Evolutionary conservation across 306 rosid species (phyloP), one percentile per base, ranked within the genome.

Genomic region (Hippophae tibetana): DNA sequence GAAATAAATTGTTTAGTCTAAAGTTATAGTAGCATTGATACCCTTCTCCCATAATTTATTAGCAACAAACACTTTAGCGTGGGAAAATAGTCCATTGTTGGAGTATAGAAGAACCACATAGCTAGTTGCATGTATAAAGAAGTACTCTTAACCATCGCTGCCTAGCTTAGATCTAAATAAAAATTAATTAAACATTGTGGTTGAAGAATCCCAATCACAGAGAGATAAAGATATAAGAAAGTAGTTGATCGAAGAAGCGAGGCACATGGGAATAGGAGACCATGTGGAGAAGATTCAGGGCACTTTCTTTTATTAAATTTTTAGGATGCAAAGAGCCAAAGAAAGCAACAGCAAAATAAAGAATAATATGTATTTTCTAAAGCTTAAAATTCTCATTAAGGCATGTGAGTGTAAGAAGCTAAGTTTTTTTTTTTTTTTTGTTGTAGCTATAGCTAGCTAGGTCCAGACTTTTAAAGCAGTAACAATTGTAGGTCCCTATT

Each of bases 281-380:
- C 95, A 87, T 84, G 92, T 79, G 95, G 82, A 70, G 85, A 82
- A 82, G 89, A 84, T 82, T 79, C 89, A 78, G 76, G 77, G 69
- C 69, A 81, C 75, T 69, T 72, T 70, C 55, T 69, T 38, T 60
- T 65, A 58, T 64, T 70, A 60, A 45, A 69, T 31, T 63, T 52
- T 45, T 18, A 18, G 23, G 23, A 18, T 18, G 23, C 23, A 18
- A 18, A 18, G 23, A 0, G 38, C 38, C 38, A 31, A 31, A 31
- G 38, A 31, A 31, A 31, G 38, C 38, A 31, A 31, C 38, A 2
- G 38, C 38, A 31, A 31, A 2, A 31, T 31, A 31, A 31, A 31
- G 5, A 31, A 31, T 31, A 31, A 31, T 2, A 31, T 10, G 43
- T 71, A 69, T 69, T 64, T 61, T 68, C 76, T 43, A 69, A 66